Conservation (phyloP, 1,284 basidiomycete genomes). For the Cystobasidium slooffiae region DNA sequence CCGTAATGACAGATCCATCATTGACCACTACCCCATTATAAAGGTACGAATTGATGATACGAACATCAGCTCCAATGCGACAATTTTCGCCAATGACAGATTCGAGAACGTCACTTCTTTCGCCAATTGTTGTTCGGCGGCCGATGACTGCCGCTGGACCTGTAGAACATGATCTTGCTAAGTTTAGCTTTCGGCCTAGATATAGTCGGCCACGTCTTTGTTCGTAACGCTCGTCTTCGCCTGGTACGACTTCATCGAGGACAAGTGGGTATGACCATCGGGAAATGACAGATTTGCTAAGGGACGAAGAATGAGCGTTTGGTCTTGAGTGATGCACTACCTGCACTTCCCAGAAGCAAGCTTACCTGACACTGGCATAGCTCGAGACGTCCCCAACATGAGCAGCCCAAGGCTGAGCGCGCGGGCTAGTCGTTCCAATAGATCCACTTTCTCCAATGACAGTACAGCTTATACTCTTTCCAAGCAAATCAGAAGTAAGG, state of each 20-base stretch:
- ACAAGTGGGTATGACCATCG: conserved; percentile 94
- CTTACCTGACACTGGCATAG: conserved; percentile 32
- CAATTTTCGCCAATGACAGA: conserved; percentile 80
- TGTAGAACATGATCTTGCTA: conserved; percentile 65
- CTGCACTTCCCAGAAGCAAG: neutral
- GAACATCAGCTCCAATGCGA: conserved; percentile 67
- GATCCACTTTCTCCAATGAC: conserved; percentile 64
- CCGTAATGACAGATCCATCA: conserved; percentile 71
- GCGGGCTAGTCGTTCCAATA: conserved; percentile 43
- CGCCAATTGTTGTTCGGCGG: conserved; percentile 67
- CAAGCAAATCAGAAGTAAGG: conserved; percentile 89
- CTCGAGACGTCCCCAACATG: conserved; percentile 70
- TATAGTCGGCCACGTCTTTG: conserved; percentile 84
- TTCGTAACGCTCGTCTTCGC: conserved; percentile 72
- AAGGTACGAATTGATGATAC: conserved; percentile 75
- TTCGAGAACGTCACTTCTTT: conserved; percentile 67
- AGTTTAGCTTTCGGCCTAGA: conserved; percentile 63
- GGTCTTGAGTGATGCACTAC: neutral
- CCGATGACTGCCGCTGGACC: conserved; percentile 83
- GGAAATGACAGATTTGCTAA: conserved; percentile 86
- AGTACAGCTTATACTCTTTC: conserved; percentile 91
- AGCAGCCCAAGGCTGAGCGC: conserved; percentile 68
- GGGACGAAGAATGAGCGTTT: neutral
- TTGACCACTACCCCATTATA: conserved; percentile 80
- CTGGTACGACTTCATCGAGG: conserved; percentile 88